Conservation (phyloP, 306 rosid genomes). For the Neltuma alba region DNA sequence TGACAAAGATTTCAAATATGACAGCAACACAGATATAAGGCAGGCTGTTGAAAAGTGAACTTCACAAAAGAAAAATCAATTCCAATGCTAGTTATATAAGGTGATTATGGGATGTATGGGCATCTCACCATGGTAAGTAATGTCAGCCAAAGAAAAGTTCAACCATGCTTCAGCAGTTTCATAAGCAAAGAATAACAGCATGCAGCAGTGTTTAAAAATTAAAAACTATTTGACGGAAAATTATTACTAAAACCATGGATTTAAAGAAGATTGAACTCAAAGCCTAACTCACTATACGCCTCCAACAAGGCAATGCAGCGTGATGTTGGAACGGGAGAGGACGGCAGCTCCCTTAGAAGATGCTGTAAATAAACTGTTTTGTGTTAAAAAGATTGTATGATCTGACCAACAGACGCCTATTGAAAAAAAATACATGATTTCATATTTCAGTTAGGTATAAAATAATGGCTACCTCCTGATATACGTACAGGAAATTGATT, state of each 20-base stretch:
- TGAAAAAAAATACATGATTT: background rate
- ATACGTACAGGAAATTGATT: background rate
- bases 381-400: background rate
- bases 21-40: too few relatives aligned
- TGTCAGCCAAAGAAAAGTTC: background rate
- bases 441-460: background rate
- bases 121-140: background rate
- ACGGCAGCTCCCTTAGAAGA: too few relatives aligned
- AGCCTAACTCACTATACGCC: constrained; percentile 63
- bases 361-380: constrained; percentile 51
- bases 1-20: too few relatives aligned
- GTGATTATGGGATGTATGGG: background rate
- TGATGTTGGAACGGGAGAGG: constrained; percentile 77
- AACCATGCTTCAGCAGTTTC: background rate
- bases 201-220: background rate
- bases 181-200: constrained; percentile 1
- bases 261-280: constrained; percentile 1
- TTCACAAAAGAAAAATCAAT: background rate
- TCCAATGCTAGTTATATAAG: background rate
- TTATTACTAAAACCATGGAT: background rate
- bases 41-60: too few relatives aligned
- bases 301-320: constrained; percentile 80
- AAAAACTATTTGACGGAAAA: constrained; percentile 4
- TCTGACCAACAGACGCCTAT: background rate
- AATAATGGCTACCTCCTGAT: background rate